Evolutionary conservation across 1,284 basidiomycete species (phyloP), one percentile per base, ranked within the genome.

Genomic region (Trametes versicolor): DNA sequence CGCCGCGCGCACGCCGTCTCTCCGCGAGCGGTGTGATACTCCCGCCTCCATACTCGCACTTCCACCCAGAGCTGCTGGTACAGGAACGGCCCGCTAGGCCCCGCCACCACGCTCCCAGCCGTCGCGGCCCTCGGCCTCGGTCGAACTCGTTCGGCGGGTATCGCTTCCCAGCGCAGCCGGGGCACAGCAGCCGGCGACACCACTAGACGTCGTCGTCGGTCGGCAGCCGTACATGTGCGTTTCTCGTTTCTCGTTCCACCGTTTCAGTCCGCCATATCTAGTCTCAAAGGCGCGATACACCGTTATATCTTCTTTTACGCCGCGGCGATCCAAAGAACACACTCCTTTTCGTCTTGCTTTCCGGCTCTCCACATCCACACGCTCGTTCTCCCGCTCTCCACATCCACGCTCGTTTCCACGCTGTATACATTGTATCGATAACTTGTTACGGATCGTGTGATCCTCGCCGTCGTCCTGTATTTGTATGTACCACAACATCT

Each of bases 71-170:
- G 6, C 49, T 50, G 10, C 34, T 36, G n/a, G 23, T 10, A 1
- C 25, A 17, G n/a, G n/a, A n/a, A n/a, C 43, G 32, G 6, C 10
- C 39, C 7, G 23, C 29, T 9, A 32, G 13, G 27, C 25, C 27
- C 12, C 19, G 37, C n/a, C 41, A 27, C 37, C 41, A 52, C 17
- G 36, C 19, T 32, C 17, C 49, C 5, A n/a, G 39, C 9, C 48
- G 48, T 17, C 48, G 48, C 15, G 48, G 25, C 12, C 59, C 59
- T 12, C 51, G 59, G 6, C 59, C 59, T 5, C 39, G 59, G 15
- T 60, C 59, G 3, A 60, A 60, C 43, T 60, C 59, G 7, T 60
- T 60, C 4, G 59, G 59, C 23, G 53, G 53, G 10, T 55, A 29
- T 25, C 37, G 53, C 12, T 55, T 55, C 39, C 50, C 50, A 3